A percentile compares a stretch with the other conserved stretches of the same genome.
These are phyloP conservation scores for Phialophora macrospora DNA, from an alignment of 2,329 filamentous ascomycete genomes.

Conservation along the genomic window DNA sequence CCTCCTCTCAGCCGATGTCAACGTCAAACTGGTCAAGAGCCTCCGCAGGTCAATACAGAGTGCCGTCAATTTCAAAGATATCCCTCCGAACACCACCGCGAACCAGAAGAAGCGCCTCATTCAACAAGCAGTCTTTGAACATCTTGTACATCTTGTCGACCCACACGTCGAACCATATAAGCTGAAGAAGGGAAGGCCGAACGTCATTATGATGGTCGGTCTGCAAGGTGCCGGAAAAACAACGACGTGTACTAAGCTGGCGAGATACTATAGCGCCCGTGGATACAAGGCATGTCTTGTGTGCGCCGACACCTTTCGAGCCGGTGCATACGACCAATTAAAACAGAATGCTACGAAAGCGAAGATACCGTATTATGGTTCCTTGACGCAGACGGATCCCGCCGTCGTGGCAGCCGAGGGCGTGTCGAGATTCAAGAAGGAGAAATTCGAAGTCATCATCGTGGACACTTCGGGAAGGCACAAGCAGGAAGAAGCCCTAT, in stretches of 20 bases:
- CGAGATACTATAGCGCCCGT: constrained; percentile 88
- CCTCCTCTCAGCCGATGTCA: constrained; percentile 95
- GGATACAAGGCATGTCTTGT: constrained; percentile 93
- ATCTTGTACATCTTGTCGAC: constrained; percentile 92
- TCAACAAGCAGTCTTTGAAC: constrained; percentile 96
- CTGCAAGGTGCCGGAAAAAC: constrained; percentile 97
- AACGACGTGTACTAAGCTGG: constrained; percentile 96
- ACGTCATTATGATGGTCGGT: constrained; percentile 99
- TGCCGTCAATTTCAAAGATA: constrained; percentile 91
- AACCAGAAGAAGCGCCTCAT: constrained; percentile 88
- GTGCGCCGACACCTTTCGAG: constrained; percentile 97
- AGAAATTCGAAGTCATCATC: constrained; percentile 97
- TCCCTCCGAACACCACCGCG: constrained; percentile 81
- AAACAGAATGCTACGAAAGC: constrained; percentile 99
- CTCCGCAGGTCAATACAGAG: constrained; percentile 91
- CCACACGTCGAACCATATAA: constrained; percentile 95
- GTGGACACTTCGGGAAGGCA: constrained; percentile 96
- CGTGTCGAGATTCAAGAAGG: constrained; percentile 99
- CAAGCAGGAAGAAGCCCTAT: constrained; percentile 90
- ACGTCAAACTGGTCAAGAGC: constrained; percentile 87
- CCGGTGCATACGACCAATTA: constrained; percentile 95
- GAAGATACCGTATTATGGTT: constrained; percentile 98
- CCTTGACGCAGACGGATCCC: constrained; percentile 92
- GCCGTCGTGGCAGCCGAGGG: constrained; percentile 92
- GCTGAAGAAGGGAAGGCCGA: constrained; percentile 92